These are phyloP conservation scores for Acacia acuminata DNA, from an alignment of 306 rosid genomes.

Conservation along the genomic window DNA sequence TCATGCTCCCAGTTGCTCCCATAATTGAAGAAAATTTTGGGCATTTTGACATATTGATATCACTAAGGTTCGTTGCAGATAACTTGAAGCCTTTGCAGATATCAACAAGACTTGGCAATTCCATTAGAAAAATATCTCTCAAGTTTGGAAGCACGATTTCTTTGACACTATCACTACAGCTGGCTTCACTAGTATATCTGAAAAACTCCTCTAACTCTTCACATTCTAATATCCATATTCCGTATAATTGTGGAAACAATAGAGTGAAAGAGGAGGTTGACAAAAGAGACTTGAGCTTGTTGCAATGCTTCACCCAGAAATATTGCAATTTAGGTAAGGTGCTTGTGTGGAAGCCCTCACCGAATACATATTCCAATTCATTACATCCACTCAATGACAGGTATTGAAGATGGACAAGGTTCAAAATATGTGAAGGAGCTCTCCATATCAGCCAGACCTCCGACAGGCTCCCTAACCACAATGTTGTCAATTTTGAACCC, in stretches of 20 bases:
- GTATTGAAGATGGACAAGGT: background rate
- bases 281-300: background rate
- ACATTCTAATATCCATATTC: background rate
- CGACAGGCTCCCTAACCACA: background rate
- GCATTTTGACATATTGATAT: background rate
- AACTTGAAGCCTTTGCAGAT: background rate
- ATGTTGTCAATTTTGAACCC: background rate
- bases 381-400: background rate
- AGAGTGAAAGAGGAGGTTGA: too few species aligned
- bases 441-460: background rate
- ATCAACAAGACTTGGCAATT: background rate
- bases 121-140: accelerated
- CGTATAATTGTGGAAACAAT: background rate
- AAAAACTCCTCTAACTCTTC: background rate
- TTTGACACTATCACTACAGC: background rate
- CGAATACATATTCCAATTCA: background rate
- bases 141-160: background rate
- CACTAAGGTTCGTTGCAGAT: accelerated
- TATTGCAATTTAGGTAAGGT: background rate
- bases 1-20: background rate
- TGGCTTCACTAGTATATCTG: background rate
- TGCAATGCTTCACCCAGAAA: background rate
- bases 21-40: background rate
- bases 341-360: background rate
- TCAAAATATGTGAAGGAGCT: background rate